Percentiles rank a stretch among this genome's conserved stretches.
Evolutionary conservation across 1,139 yeast genomes (phyloP).

Genomic region (Candida neerlandica): DNA sequence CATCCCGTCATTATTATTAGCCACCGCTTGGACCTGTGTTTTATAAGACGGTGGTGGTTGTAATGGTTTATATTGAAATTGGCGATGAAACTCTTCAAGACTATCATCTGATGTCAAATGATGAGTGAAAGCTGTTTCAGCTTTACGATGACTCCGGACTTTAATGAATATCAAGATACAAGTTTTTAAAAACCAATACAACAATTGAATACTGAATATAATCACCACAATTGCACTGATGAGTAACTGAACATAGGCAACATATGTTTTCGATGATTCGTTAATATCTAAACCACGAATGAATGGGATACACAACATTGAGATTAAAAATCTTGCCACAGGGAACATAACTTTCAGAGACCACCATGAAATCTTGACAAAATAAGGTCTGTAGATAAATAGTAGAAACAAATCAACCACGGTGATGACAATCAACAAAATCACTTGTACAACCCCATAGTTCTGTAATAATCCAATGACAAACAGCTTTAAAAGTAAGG

Average conservation of each 20-base stretch:
- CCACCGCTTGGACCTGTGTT: not conserved
- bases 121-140: constrained; percentile 3
- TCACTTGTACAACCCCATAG: constrained; percentile 48
- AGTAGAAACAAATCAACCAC: constrained; percentile 32
- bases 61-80: constrained; percentile 38
- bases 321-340: constrained; percentile 37
- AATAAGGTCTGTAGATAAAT: constrained; percentile 42
- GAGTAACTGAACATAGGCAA: constrained; percentile 43
- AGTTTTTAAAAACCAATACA: constrained; percentile 33
- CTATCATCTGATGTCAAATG: constrained; percentile 10
- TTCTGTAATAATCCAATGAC: constrained; percentile 47
- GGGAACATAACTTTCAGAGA: constrained; percentile 42
- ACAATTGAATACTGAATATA: constrained; percentile 36
- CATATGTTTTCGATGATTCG: constrained; percentile 39
- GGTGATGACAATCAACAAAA: constrained; percentile 40
- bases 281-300: constrained; percentile 31
- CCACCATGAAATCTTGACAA: constrained; percentile 38
- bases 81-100: constrained; percentile 28
- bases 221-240: constrained; percentile 42
- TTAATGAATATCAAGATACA: constrained; percentile 24
- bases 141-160: constrained; percentile 12
- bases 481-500: constrained; percentile 35
- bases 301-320: constrained; percentile 46
- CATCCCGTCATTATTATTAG: not conserved
- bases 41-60: constrained; percentile 7